These are phyloP conservation scores for Ceratobasidium sp. DNA, from an alignment of 1,284 basidiomycete genomes.

Conservation along the genomic window DNA sequence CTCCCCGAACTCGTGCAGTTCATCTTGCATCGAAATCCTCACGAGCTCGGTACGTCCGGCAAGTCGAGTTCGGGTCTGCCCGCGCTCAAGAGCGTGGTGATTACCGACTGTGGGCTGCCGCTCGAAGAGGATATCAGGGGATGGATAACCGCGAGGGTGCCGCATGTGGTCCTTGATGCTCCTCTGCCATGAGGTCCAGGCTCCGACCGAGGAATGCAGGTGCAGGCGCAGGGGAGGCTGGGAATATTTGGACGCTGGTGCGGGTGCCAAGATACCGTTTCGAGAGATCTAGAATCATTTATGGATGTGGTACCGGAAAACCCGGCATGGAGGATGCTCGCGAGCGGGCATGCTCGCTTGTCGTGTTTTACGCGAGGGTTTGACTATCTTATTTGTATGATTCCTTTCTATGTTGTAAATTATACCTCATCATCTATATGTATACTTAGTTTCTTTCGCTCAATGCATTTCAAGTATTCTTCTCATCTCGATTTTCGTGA, in stretches of 20 bases:
- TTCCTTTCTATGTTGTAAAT: constrained; percentile 12
- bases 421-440: constrained; percentile 28
- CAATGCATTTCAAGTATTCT: not conserved
- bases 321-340: not conserved
- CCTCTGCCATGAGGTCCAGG: constrained; percentile 8
- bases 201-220: not conserved
- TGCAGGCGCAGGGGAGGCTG: not conserved
- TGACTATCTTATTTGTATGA: constrained; percentile 9
- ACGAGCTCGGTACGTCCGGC: constrained; percentile 11
- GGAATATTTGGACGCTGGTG: not conserved
- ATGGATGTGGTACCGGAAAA: not conserved
- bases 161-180: constrained; percentile 34
- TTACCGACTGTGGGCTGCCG: constrained; percentile 24
- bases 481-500: too few relatives aligned
- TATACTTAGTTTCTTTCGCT: too few relatives aligned
- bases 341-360: not conserved
- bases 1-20: constrained; percentile 31
- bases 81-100: constrained; percentile 32
- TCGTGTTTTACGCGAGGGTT: not conserved
- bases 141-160: constrained; percentile 35
- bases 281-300: too few relatives aligned
- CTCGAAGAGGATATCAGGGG: constrained; percentile 34
- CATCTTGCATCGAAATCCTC: constrained; percentile 30
- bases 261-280: not conserved
- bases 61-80: constrained; percentile 12